Base-by-base conservation (phyloP, 164 flowering plant genomes). In the Liquidambar formosana region DNA sequence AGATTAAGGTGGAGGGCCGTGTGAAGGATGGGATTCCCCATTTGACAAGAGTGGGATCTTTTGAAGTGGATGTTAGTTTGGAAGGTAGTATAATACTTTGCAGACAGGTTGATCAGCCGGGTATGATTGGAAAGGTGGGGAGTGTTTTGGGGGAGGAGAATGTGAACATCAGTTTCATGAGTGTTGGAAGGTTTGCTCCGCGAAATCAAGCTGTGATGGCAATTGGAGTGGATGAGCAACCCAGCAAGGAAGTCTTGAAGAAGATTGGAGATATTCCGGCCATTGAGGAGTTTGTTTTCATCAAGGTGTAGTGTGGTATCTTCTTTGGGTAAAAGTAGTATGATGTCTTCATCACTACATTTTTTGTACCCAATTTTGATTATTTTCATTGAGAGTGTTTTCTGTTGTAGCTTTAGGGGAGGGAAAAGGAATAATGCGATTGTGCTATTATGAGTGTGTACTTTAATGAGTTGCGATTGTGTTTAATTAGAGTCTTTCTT, bases 41-140 rank as follows among this genome's bases (percentile, higher is more conserved):
- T 71, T 64, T 94, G 81, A 94, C 94, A 22, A 89, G 76, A 80
- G 94, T 94, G 1, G 98, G 98, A 52, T 83, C 97, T 3, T 94
- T 92, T 69, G 94, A 86, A 16, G 96, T 94, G 33, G 94, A 92
- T 70, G 97, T 92, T 71, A 90, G 91, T 61, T 74, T 94, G 77
- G 98, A 94, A 70, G 97, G 97, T 4, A 94, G 86, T 72, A 73
- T 92, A 18, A 86, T 94, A 16, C 85, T 94, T 12, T 94, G 98
- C 87, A 86, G 91, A 66, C 98, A 94, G 66, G 93, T 92, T 16
- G 98, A 94, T 77, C 97, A 94, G 71, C 98, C 97, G 0, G 97
- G 95, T 10, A 85, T 92, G 90, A 92, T 92, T 38, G 97, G 97
- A 23, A 81, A 15, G 47, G 97, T 92, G 10, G 97, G 97, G 8